Percentiles rank a stretch among this genome's conserved stretches.
Conservation (phyloP, 2,329 filamentous ascomycete genomes). For the Fusarium chlamydosporum region DNA sequence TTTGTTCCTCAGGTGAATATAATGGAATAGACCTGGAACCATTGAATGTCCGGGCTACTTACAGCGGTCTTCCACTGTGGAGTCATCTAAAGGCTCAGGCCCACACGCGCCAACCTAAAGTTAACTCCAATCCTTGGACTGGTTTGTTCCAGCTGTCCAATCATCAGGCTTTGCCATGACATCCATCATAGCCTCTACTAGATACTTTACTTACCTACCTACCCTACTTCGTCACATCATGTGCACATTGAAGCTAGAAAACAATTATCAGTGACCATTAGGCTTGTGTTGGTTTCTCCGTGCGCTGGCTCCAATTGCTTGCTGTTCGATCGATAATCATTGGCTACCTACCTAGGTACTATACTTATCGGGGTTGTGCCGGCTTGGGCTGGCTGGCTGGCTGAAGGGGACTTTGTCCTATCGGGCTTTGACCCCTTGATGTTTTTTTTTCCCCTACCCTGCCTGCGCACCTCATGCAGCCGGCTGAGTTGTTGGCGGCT, state of each 20-base stretch:
- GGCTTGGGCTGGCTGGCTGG: conserved; percentile 33
- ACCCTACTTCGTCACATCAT: conserved; percentile 19
- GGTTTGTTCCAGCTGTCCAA: conserved; percentile 13
- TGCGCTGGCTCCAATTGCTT: conserved; percentile 8
- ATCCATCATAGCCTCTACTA: conserved; percentile 24
- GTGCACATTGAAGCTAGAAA: conserved; percentile 20
- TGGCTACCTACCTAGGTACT: not conserved
- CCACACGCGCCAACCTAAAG: conserved; percentile 21
- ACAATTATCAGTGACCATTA: conserved; percentile 7
- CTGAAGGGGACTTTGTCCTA: conserved; percentile 2
- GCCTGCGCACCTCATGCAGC: conserved; percentile 25
- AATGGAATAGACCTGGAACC: not conserved
- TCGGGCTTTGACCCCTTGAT: conserved; percentile 6
- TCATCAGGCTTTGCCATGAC: conserved; percentile 4
- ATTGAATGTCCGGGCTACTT: not conserved
- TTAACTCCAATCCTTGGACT: conserved; percentile 18
- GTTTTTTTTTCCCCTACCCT: conserved; percentile 23
- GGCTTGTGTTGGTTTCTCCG: conserved; percentile 7
- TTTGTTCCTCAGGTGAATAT: conserved; percentile 16
- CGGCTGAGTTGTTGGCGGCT: conserved; percentile 19
- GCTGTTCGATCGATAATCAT: conserved; percentile 33
- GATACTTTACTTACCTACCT: too few relatives aligned
- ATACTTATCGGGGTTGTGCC: conserved; percentile 1
- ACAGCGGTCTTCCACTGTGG: conserved; percentile 9
- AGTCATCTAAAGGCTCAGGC: conserved; percentile 10